phyloP scores from a whole-genome alignment of 2,329 filamentous ascomycete genomes.

The Exophiala mesophila region DNA sequence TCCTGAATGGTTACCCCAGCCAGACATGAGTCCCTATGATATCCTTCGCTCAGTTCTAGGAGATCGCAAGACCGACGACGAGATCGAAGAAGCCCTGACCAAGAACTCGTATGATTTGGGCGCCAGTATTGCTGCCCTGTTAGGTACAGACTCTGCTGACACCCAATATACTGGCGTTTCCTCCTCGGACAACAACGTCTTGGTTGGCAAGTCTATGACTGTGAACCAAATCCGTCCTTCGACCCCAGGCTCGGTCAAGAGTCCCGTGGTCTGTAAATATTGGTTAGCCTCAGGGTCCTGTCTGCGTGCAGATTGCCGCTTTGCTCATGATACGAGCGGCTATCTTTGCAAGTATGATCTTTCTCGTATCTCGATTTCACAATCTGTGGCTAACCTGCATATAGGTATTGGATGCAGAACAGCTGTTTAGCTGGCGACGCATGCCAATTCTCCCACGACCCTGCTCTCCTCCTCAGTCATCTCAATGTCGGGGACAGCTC shows the following conservation, averaged over 20 bases:
- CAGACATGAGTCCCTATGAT: slow-evolving; percentile 96
- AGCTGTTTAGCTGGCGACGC: slow-evolving; percentile 91
- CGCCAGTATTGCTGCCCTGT: slow-evolving; percentile 82
- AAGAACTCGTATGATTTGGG: slow-evolving; percentile 89
- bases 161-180: slow-evolving; percentile 40
- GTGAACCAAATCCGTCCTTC: slow-evolving; percentile 65
- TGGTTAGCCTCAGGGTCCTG: slow-evolving; percentile 95
- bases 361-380: slow-evolving; percentile 19
- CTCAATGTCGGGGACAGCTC: slow-evolving; percentile 63
- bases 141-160: slow-evolving; percentile 52
- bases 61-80: slow-evolving; percentile 82
- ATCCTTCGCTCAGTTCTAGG: slow-evolving; percentile 94
- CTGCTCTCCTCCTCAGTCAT: slow-evolving; percentile 69
- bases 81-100: slow-evolving; percentile 87
- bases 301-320: slow-evolving; percentile 89
- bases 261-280: slow-evolving; percentile 92
- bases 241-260: slow-evolving; percentile 74
- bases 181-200: slow-evolving; percentile 56
- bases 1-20: slow-evolving; percentile 72
- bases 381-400: slow-evolving; percentile 27
- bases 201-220: slow-evolving; percentile 87
- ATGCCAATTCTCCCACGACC: slow-evolving; percentile 96
- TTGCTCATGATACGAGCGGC: slow-evolving; percentile 91
- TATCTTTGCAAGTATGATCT: slow-evolving; percentile 94
- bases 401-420: slow-evolving; percentile 89